Conservation (phyloP, 495 filamentous ascomycete species). For the Schizothecium vesticola region DNA sequence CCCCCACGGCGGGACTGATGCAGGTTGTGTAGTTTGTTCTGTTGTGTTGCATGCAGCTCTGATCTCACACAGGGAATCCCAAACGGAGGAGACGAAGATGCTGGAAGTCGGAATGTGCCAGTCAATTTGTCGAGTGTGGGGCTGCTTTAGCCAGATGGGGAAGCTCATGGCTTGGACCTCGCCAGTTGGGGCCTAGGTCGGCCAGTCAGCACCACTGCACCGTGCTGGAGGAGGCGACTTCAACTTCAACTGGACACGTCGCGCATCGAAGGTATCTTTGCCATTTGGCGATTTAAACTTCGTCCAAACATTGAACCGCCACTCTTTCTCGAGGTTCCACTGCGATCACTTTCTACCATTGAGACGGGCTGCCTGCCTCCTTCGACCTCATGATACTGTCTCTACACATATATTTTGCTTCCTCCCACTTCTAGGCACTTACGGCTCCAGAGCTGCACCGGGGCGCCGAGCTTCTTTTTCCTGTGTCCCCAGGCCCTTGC, state of each 20-base stretch:
- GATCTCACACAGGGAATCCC: background rate
- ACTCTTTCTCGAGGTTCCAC: slow-evolving; percentile 10
- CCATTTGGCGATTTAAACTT: slow-evolving; percentile 14
- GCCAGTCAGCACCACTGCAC: slow-evolving; percentile 10
- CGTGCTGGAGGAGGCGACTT: slow-evolving; percentile 13
- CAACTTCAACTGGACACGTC: slow-evolving; percentile 32
- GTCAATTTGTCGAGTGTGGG: background rate
- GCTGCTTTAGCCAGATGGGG: background rate
- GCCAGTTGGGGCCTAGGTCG: slow-evolving; percentile 11
- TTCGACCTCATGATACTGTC: slow-evolving; percentile 15
- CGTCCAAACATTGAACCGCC: slow-evolving; percentile 3
- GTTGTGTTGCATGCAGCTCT: background rate
- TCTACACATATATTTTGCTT: slow-evolving; percentile 8
- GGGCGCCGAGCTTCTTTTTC: background rate
- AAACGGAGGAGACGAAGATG: background rate
- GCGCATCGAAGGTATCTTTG: slow-evolving; percentile 21
- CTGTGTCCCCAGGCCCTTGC: background rate
- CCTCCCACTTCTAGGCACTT: slow-evolving; percentile 14
- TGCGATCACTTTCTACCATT: slow-evolving; percentile 13
- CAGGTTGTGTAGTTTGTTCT: background rate
- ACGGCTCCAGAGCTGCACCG: background rate
- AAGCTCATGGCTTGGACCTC: background rate
- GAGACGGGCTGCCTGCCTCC: background rate
- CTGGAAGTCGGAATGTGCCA: background rate
- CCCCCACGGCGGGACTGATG: background rate